These are phyloP conservation scores for Syzygium syzygioides DNA, from an alignment of 441 rosid species.

Conservation along the genomic window DNA sequence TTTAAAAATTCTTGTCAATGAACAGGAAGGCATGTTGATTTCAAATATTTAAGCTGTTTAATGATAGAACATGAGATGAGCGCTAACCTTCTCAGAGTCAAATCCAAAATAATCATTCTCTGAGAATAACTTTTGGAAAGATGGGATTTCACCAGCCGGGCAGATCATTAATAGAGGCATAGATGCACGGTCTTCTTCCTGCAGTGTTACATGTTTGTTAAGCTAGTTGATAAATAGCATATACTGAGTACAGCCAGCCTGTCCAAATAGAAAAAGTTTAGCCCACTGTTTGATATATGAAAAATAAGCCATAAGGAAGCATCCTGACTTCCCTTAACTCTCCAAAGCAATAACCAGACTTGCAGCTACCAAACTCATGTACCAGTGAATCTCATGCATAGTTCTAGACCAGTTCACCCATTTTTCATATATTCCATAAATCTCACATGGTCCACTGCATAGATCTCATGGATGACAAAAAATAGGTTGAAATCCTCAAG, in stretches of 20 bases:
- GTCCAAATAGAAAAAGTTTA: background rate
- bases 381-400: background rate
- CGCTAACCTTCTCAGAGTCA: constrained; percentile 58
- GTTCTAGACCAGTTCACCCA: background rate
- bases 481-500: background rate
- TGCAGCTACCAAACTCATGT: background rate
- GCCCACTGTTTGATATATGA: background rate
- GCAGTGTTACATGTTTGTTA: constrained; percentile 3
- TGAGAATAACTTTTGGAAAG: constrained; percentile 35
- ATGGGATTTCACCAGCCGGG: constrained; percentile 31
- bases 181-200: constrained; percentile 56
- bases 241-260: background rate
- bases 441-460: background rate
- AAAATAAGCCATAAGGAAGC: background rate
- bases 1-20: background rate
- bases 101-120: constrained; percentile 65
- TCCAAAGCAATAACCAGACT: background rate
- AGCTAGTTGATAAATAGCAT: background rate
- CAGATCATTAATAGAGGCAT: constrained; percentile 64
- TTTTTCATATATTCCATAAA: background rate
- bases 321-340: background rate
- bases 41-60: background rate
- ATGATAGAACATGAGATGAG: background rate
- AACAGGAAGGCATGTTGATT: background rate
- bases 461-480: background rate